A percentile compares a stretch with the other conserved stretches of the same genome.
Evolutionary conservation across 768 basidiomycete species (phyloP).

Genomic region (Kwoniella pini): DNA sequence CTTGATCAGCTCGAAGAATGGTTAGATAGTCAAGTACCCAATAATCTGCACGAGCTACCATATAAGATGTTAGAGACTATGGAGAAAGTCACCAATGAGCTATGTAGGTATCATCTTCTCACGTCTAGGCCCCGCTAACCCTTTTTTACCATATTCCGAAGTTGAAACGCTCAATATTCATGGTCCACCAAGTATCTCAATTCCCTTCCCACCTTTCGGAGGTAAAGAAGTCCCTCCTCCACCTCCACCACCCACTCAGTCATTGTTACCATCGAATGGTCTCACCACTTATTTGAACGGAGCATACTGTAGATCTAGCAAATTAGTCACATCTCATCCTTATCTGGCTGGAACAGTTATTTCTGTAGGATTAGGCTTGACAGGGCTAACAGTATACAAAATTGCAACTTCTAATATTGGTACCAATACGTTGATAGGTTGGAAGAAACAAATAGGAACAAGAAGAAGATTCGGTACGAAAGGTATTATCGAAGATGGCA

Average conservation of each 20-base stretch:
- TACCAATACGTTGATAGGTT: not conserved
- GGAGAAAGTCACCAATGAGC: slow-evolving; percentile 47
- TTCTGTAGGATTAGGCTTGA: slow-evolving; percentile 40
- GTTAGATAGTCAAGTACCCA: slow-evolving; percentile 47
- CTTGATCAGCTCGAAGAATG: slow-evolving; percentile 50
- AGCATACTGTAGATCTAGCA: slow-evolving; percentile 21
- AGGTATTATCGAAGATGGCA: slow-evolving; percentile 39
- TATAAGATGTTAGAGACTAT: slow-evolving; percentile 45
- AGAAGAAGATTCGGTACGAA: slow-evolving; percentile 18
- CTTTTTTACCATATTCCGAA: slow-evolving; percentile 8
- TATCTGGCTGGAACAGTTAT: slow-evolving; percentile 32
- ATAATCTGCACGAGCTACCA: slow-evolving; percentile 50
- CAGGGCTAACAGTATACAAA: slow-evolving; percentile 22
- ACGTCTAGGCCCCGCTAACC: not conserved
- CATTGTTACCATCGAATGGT: slow-evolving; percentile 14
- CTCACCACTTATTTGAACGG: not conserved
- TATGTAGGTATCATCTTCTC: slow-evolving; percentile 33
- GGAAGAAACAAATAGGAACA: not conserved
- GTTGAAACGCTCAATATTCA: slow-evolving; percentile 52
- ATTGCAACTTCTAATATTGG: not conserved
- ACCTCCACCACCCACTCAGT: slow-evolving; percentile 38
- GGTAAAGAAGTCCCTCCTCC: slow-evolving; percentile 39
- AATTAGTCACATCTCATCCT: slow-evolving; percentile 35
- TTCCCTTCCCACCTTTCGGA: slow-evolving; percentile 49
- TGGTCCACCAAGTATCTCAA: slow-evolving; percentile 46